Conservation (phyloP, 345 rosid species). For the Eucalyptus shirleyi region DNA sequence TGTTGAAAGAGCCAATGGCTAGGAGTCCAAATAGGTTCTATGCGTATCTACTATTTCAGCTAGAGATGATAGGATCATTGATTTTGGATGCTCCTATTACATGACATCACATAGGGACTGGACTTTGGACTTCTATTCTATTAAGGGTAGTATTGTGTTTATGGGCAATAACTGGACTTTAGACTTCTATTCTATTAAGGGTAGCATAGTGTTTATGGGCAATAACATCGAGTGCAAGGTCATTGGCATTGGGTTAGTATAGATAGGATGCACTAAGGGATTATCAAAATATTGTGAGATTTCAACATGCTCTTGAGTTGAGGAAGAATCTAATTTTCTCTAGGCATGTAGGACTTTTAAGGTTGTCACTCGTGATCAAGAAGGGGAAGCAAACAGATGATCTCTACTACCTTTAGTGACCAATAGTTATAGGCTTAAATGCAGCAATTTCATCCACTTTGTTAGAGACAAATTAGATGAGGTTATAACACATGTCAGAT, state of each 20-base stretch:
- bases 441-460: no score
- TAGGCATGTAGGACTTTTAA: not conserved
- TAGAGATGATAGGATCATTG: not conserved
- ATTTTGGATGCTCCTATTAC: not conserved
- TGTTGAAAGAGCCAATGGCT: no score
- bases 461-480: no score
- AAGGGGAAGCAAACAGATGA: no score
- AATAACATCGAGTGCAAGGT: not conserved
- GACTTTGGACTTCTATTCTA: no score
- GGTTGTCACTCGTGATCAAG: not conserved
- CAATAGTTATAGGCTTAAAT: no score
- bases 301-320: not conserved
- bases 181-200: no score
- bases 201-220: not conserved
- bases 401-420: no score
- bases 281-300: not conserved
- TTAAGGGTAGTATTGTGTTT: not conserved
- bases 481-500: no score
- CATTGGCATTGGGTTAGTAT: not conserved
- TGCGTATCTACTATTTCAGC: not conserved
- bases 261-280: not conserved
- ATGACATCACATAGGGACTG: not conserved
- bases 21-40: no score
- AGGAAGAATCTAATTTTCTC: not conserved
- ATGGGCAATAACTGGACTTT: not conserved